A percentile compares a stretch with the other conserved stretches of the same genome.
Conservation (phyloP, 2,329 filamentous ascomycete species). For the Penicillium sp. region DNA sequence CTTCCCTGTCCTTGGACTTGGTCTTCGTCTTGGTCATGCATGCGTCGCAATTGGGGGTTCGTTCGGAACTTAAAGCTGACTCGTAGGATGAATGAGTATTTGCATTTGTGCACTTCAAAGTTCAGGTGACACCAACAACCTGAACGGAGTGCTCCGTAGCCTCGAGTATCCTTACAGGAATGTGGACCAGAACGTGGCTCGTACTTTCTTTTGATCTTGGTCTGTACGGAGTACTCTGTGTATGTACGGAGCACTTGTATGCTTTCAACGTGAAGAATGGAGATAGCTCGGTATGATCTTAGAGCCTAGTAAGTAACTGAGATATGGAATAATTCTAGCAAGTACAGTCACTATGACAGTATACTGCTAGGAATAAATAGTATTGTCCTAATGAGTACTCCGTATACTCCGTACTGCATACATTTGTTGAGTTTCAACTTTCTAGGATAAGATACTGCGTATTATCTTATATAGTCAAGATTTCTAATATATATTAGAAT, state of each 20-base stretch:
- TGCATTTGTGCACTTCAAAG: background rate
- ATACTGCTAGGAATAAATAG: too few relatives aligned
- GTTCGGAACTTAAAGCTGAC: conserved; percentile 6
- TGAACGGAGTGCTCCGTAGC: background rate
- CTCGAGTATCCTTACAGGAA: background rate
- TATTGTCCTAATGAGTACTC: too few relatives aligned
- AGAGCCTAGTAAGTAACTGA: too few relatives aligned
- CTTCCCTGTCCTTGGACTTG: background rate
- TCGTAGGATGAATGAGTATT: background rate
- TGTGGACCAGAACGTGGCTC: background rate
- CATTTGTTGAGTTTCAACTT: too few relatives aligned
- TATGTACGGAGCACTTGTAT: background rate
- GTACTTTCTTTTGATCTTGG: background rate
- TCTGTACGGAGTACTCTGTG: background rate
- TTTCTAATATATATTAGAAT: too few relatives aligned
- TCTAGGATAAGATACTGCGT: too few relatives aligned
- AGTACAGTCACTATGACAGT: too few relatives aligned
- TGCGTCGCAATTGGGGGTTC: conserved; percentile 1
- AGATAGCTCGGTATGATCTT: too few relatives aligned
- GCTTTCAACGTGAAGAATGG: background rate
- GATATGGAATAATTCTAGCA: too few relatives aligned
- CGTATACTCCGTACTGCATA: too few relatives aligned
- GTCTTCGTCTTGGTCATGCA: conserved; percentile 8
- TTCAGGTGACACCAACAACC: background rate
- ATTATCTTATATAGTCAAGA: too few relatives aligned